Evolutionary conservation across 176 grass and related monocot genomes (phyloP), one percentile per base, ranked within the genome.

Genomic region (Guadua angustifolia): DNA sequence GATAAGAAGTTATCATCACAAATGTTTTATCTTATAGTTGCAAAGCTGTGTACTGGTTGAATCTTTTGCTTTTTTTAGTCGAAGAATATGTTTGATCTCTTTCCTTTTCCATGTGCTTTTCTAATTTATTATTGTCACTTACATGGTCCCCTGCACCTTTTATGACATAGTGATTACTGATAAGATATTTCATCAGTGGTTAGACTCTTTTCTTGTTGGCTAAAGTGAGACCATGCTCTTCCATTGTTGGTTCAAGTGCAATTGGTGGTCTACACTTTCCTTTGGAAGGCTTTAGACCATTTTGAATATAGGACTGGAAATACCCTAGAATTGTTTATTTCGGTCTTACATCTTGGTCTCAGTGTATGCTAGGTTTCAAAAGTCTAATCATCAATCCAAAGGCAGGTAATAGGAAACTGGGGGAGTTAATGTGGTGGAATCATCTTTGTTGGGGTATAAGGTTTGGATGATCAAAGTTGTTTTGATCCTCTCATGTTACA

Each of bases 181-280:
- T 83, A 79, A 79, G 19, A 79, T 69, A 79, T 87, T 58, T 79
- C 18, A 44, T 52, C 13, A 83, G 67, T 83, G 79, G 50, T 43
- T 90, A 44, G 69, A 83, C 69, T 79, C 60, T 78, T 77, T 72
- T 61, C 73, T 71, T 90, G 88, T 83, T 86, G 79, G 74, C 42
- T 73, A 86, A 86, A 90, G 84, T 73, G 79, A 73, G 79, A 83
- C 58, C 79, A 79, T 36, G 18, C 32, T 57, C n/a, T 72, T 78
- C 69, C 78, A 29, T 79, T 83, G 25, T 51, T 15, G 59, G 59
- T 75, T 52, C 36, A 57, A 73, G 32, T 78, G 50, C 19, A 67
- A 63, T 67, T 86, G 66, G 39, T 83, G 82, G 58, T 19, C 74
- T 77, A 18, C 16, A 70, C 24, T 90, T 84, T 53, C 26, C 67